Conservation (phyloP, 306 rosid species). For the Albizia julibrissin region DNA sequence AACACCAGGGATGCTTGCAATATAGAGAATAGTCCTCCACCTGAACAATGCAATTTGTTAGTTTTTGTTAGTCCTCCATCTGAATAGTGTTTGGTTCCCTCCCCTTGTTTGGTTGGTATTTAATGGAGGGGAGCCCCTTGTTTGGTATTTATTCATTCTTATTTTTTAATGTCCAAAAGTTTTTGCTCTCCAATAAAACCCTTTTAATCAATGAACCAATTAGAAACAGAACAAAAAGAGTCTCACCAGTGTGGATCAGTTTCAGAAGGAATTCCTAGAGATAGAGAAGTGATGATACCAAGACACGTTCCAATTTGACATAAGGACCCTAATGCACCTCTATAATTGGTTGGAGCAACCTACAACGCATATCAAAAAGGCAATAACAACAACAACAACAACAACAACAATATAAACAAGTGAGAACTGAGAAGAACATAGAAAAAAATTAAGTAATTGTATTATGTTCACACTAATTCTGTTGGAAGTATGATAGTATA, state of each 20-base stretch:
- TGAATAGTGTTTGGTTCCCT: conserved; percentile 31
- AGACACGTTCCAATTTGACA: conserved; percentile 93
- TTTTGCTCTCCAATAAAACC: conserved; percentile 19
- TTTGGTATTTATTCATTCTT: neutral
- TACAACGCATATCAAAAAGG: conserved; percentile 33
- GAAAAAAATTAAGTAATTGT: neutral
- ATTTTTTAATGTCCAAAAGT: conserved; percentile 1
- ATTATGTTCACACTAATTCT: neutral
- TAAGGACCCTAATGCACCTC: conserved; percentile 83
- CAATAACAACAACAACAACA: neutral
- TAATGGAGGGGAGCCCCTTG: neutral
- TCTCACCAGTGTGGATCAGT: conserved; percentile 80
- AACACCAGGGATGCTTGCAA: conserved; percentile 81
- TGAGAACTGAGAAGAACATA: conserved; percentile 10
- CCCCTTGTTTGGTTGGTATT: neutral
- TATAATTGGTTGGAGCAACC: conserved; percentile 88
- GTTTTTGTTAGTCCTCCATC: conserved; percentile 71
- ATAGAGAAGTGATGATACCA: conserved; percentile 76
- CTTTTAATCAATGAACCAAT: neutral
- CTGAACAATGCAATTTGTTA: conserved; percentile 47
- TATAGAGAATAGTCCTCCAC: conserved; percentile 91
- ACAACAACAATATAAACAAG: neutral
- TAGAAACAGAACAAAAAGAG: conserved; percentile 33
- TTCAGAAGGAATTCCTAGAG: conserved; percentile 76
- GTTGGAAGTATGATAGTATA: neutral